A percentile compares a stretch with the other conserved stretches of the same genome.
Conservation (phyloP, 139 green algal species). For the Coelastrella sp. region DNA sequence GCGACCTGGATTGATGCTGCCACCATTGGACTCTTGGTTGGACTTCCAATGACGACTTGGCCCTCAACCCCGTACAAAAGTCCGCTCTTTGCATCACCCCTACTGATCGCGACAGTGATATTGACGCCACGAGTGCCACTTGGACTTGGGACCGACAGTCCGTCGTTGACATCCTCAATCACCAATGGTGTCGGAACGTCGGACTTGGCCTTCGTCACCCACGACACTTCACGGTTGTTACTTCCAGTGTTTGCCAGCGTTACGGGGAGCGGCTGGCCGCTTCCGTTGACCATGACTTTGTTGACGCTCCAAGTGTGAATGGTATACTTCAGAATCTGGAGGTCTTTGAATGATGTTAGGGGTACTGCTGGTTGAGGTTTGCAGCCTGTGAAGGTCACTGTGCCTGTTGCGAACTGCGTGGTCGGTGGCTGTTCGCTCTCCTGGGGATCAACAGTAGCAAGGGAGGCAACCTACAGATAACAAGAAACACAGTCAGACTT, state of each 20-base stretch:
- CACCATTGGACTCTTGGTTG: background rate
- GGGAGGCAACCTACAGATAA: background rate
- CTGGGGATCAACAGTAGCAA: conserved; percentile 14
- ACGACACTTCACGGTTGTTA: background rate
- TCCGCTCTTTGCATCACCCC: background rate
- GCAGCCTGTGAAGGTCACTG: conserved; percentile 5
- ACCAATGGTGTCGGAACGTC: background rate
- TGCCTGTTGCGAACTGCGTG: background rate
- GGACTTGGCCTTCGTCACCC: background rate
- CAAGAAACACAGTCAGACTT: background rate
- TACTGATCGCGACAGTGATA: background rate
- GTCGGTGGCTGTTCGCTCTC: background rate
- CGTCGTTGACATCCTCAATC: background rate
- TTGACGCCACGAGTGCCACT: background rate
- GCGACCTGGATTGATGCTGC: background rate
- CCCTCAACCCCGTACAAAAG: background rate
- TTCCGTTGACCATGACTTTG: background rate
- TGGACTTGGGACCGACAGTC: background rate
- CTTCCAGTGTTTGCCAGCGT: background rate
- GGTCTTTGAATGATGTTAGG: background rate
- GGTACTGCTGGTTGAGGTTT: background rate
- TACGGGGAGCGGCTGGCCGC: background rate
- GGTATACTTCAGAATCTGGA: conserved; percentile 13
- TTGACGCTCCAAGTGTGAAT: conserved; percentile 17
- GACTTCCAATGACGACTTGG: background rate